Percentiles rank a stretch among this genome's conserved stretches.
These are phyloP conservation scores for Tolypocladium ovalisporum DNA, from an alignment of 2,329 filamentous ascomycete species.

Conservation along the genomic window DNA sequence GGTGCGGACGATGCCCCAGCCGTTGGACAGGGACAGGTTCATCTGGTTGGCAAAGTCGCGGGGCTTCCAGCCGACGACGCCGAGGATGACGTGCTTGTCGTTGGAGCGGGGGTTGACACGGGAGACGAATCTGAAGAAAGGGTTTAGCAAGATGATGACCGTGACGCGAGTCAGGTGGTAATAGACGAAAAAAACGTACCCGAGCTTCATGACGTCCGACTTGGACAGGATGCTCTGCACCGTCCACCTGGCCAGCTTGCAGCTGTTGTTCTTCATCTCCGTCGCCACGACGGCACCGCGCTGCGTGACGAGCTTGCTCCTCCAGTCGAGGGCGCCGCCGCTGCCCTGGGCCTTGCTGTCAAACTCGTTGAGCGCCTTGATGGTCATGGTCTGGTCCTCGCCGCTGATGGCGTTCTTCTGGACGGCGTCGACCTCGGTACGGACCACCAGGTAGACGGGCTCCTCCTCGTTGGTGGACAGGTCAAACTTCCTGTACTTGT, in stretches of 20 bases:
- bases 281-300: constrained; percentile 95
- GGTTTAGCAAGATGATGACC: constrained; percentile 15
- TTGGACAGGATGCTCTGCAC: constrained; percentile 93
- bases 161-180: background rate
- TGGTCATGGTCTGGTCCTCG: constrained; percentile 81
- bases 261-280: constrained; percentile 99
- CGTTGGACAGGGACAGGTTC: constrained; percentile 94
- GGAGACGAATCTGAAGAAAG: constrained; percentile 70
- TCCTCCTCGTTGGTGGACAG: constrained; percentile 91
- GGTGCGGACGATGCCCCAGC: constrained; percentile 97
- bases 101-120: constrained; percentile 85
- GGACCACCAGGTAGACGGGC: constrained; percentile 83
- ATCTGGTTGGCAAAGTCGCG: constrained; percentile 95
- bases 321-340: constrained; percentile 93
- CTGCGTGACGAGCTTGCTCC: constrained; percentile 86
- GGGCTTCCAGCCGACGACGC: constrained; percentile 95
- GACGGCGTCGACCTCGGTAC: constrained; percentile 90
- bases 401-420: constrained; percentile 89
- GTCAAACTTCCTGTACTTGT: constrained; percentile 97
- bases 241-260: constrained; percentile 97
- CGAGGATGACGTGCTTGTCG: constrained; percentile 88
- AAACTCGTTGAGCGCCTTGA: constrained; percentile 98
- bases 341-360: constrained; percentile 95
- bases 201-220: constrained; percentile 98
- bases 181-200: constrained; percentile 41